phyloP scores from a whole-genome alignment of 1,284 basidiomycete species.

The Papiliotrema fonsecae region DNA sequence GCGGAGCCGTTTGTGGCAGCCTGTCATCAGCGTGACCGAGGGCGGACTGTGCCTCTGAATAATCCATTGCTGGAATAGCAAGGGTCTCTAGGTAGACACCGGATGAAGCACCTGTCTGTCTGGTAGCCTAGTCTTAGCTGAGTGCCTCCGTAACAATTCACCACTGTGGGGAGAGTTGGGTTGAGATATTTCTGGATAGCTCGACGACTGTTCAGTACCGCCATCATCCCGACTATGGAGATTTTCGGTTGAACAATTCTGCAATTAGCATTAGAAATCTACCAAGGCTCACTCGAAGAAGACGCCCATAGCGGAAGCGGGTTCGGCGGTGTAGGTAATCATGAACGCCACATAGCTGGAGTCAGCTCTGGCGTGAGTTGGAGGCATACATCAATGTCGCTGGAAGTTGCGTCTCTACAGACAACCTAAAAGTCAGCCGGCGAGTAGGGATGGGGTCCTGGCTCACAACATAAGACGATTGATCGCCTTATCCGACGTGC shows the following conservation, averaged over 20 bases:
- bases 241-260: conserved; percentile 3
- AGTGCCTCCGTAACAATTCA: too few species aligned
- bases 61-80: too few species aligned
- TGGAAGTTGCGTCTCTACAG: not conserved
- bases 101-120: too few species aligned
- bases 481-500: not conserved
- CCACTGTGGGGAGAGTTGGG: too few species aligned
- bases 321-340: not conserved
- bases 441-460: too few species aligned
- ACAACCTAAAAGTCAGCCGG: not conserved
- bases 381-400: not conserved
- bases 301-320: not conserved
- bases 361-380: not conserved
- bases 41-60: too few species aligned
- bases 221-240: not conserved
- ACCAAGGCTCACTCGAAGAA: conserved; percentile 2
- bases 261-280: not conserved
- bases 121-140: too few species aligned
- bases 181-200: not conserved
- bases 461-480: not conserved
- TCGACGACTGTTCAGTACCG: conserved; percentile 1
- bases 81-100: too few species aligned
- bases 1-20: too few species aligned
- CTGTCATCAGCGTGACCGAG: too few species aligned
- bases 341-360: not conserved